Percentiles rank a stretch among this genome's conserved stretches.
Evolutionary conservation across 2,329 filamentous ascomycete species (phyloP).

Genomic region (Cyphellophora attinorum): DNA sequence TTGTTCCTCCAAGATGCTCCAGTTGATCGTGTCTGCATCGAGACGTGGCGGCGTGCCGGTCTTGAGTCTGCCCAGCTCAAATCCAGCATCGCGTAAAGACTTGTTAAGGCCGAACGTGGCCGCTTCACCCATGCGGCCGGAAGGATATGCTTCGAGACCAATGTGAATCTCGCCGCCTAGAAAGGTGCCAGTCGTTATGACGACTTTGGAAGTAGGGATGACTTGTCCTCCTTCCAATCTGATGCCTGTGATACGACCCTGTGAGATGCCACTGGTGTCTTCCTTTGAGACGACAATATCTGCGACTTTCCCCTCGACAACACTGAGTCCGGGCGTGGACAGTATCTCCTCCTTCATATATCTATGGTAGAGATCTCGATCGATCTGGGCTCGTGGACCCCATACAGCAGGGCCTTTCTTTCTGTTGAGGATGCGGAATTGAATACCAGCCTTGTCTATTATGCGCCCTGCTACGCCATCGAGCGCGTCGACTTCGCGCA

Average conservation of each 20-base stretch:
- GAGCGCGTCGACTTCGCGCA: conserved; percentile 88
- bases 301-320: conserved; percentile 79
- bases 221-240: conserved; percentile 79
- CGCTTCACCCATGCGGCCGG: conserved; percentile 86
- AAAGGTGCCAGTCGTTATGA: conserved; percentile 96
- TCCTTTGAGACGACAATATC: conserved; percentile 71
- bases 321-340: conserved; percentile 65
- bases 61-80: conserved; percentile 81
- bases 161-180: conserved; percentile 95
- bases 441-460: conserved; percentile 88
- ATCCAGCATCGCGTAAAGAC: conserved; percentile 78
- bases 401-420: conserved; percentile 92
- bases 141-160: conserved; percentile 71
- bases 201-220: conserved; percentile 67
- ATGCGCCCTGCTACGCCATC: conserved; percentile 82
- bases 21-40: conserved; percentile 74
- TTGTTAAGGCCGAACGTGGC: conserved; percentile 89
- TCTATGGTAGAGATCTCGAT: conserved; percentile 76
- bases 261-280: conserved; percentile 33
- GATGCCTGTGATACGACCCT: conserved; percentile 73
- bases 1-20: conserved; percentile 60
- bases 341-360: conserved; percentile 84
- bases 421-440: conserved; percentile 81
- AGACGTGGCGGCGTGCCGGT: conserved; percentile 90
- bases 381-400: conserved; percentile 94